Evolutionary conservation across 2,329 filamentous ascomycete species (phyloP), one percentile per base, ranked within the genome.

Genomic region (Xylaria sp.): DNA sequence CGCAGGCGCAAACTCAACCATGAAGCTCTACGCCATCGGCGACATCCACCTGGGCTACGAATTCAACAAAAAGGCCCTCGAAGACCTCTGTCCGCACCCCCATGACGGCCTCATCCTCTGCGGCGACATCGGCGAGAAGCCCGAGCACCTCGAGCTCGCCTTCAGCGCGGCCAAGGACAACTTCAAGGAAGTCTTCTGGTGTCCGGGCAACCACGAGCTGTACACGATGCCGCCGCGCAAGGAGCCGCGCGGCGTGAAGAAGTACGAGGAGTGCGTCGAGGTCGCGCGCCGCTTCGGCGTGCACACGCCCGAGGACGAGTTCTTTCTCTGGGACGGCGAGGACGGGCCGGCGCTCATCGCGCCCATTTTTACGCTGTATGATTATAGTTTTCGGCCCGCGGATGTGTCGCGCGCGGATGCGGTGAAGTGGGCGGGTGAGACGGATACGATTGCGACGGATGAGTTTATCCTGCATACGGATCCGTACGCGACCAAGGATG

Each of bases 281-380:
- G 67, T 81, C 3, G 82, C 82, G 23, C 77, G 79, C 8, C 72
- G 76, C 51, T 78, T 76, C 68, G 80, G 80, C 42, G 77, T 85
- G 11, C 71, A 77, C 59, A 84, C 82, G 4, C 82, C 82, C 9
- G 81, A 84, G 66, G 82, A 85, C 67, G 79, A 81, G 4, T 84
- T 75, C 64, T 73, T 75, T 39, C 70, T 76, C 19, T 84, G 81
- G 81, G 75, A 82, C 3, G 81, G 79, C n/a, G 75, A 76, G 6
- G 78, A 77, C 35, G 65, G 65, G 3, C 77, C 77, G 4, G 79
- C 73, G 4, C 61, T 84, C 44, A 76, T 85, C 47, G 80, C 79
- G 37, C 82, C 80, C 37, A 76, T 83, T 54, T 85, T 84, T 73
- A 83, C 82, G 0, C 73, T 85, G 11, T 85, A 84, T 73, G 82